Base-by-base conservation (phyloP, 78 protist species). In the Guillardia theta region DNA sequence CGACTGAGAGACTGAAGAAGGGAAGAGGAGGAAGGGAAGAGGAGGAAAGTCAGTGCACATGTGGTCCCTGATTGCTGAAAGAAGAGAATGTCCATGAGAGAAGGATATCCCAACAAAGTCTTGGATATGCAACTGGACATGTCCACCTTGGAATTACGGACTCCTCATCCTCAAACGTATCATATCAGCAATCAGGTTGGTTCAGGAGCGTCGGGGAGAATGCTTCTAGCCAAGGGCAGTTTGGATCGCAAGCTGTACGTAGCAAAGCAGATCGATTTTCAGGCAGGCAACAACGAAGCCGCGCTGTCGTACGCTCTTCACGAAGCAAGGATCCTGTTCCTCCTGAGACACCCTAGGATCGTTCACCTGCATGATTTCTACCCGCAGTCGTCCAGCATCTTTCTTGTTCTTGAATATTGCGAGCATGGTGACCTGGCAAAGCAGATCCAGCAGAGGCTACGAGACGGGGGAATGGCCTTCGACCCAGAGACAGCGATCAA, bases 381-480 rank as follows among this genome's bases (percentile, higher is more conserved):
- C 36, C 62, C 83, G 37, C 46, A 94, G 44, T 48, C 92, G 1
- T 30, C 88, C 30, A 95, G 46, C 22, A 27, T 97, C 44, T 97
- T 95, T 90, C 96, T 98, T 48, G 83, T 97, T 24, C 96, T 97
- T 96, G 99, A 98, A 92, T 97, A 43, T 53, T 98, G 99, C 95
- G 96, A 96, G 27, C 97, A 98, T 30, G 99, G 99, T 24, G 99
- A 98, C 93, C 95, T 98, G 18, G 94, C 46, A 15, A 70, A 1
- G 41, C 83, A 70, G 1, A 70, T 70, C 83, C 27, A 33, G n/a
- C 12, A 22, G n/a, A 43, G 46, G 12, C n/a, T 70, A 4, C 83
- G 83, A 22, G 21, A 33, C 10, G 83, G 33, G 22, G 36, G 36
- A 15, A 1, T 12, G 12, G 21, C 33, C 46, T 70, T 70, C 41